Evolutionary conservation across 1,139 yeast genomes (phyloP), one percentile per base, ranked within the genome.

Genomic region (Nakaseomyces delphensis): DNA sequence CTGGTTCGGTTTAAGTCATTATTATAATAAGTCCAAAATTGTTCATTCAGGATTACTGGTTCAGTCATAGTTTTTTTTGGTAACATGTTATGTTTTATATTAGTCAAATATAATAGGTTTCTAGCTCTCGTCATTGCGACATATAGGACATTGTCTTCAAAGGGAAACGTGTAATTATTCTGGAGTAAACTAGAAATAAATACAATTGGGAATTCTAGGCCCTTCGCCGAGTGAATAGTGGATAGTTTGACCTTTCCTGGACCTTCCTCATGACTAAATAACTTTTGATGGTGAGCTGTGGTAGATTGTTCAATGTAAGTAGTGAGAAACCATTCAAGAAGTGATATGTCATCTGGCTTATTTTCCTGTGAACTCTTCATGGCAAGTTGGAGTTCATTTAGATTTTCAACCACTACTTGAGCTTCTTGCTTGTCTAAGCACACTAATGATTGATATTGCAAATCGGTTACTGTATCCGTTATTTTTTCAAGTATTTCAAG

Each of bases 211-310:
- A 76, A 79, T 50, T 81, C 87, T 6, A 80, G 57, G 0, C 91
- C 89, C 52, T 81, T 82, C 1, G 87, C 77, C 1, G 83, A 69
- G 57, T 82, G 89, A 1, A 82, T 71, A 0, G 91, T 82, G 0
- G 83, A 76, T 2, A 77, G 53, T 42, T 74, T 76, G 6, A 77
- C 60, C 45, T 43, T 35, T 1, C 54, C 54, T 8, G 60, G 51
- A 19, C 62, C 57, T 39, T 4, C 38, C 41, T 5, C 46, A n/a
- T 13, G 48, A 43, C 3, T 48, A 47, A 33, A 21, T 16, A 33
- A n/a, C 3, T 48, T 46, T 9, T 51, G 46, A 36, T 49, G 65
- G 48, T 43, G 54, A 36, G 39, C 57, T 38, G 48, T 68, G 56
- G 52, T 55, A 6, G 27, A 25, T n/a, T 73, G 73, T 14, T 73